These are phyloP conservation scores for Suillus lakei DNA, from an alignment of 768 basidiomycete genomes.

Conservation along the genomic window DNA sequence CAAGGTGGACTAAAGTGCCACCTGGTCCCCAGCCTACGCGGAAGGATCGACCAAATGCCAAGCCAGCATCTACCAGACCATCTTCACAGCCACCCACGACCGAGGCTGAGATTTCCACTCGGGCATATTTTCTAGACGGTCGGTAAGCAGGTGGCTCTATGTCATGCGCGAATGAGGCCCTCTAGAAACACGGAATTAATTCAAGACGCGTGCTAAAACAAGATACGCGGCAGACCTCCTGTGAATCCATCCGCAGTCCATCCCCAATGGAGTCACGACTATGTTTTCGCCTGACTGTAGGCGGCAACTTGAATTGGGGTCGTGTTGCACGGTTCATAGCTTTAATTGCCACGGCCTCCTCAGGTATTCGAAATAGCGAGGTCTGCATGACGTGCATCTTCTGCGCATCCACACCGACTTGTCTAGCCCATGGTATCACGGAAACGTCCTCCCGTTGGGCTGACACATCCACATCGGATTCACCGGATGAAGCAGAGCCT, in stretches of 20 bases:
- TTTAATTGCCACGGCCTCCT: constrained; percentile 70
- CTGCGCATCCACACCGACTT: constrained; percentile 80
- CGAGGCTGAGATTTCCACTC: constrained; percentile 72
- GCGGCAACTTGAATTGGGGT: constrained; percentile 40
- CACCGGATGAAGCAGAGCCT: constrained; percentile 30
- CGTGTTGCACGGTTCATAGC: constrained; percentile 51
- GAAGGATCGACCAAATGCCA: constrained; percentile 86
- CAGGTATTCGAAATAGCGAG: constrained; percentile 78
- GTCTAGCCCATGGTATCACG: constrained; percentile 73
- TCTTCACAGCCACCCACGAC: constrained; percentile 67
- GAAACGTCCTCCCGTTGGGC: constrained; percentile 46
- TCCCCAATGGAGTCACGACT: constrained; percentile 82
- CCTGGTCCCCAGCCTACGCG: constrained; percentile 90
- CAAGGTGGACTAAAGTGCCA: constrained; percentile 76
- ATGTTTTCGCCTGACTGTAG: constrained; percentile 64
- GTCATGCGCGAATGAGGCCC: constrained; percentile 79
- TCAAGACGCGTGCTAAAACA: constrained; percentile 4
- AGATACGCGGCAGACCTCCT: constrained; percentile 53
- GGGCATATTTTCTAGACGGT: constrained; percentile 81
- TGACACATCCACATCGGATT: constrained; percentile 22
- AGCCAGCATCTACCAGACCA: constrained; percentile 76
- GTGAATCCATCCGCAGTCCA: constrained; percentile 58
- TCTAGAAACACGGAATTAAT: constrained; percentile 44
- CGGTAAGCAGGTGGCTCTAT: constrained; percentile 68
- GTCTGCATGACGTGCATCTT: constrained; percentile 95